A percentile compares a stretch with the other conserved stretches of the same genome.
phyloP scores from a whole-genome alignment of 192 early-diverging fungal species.

The Backusella circina region DNA sequence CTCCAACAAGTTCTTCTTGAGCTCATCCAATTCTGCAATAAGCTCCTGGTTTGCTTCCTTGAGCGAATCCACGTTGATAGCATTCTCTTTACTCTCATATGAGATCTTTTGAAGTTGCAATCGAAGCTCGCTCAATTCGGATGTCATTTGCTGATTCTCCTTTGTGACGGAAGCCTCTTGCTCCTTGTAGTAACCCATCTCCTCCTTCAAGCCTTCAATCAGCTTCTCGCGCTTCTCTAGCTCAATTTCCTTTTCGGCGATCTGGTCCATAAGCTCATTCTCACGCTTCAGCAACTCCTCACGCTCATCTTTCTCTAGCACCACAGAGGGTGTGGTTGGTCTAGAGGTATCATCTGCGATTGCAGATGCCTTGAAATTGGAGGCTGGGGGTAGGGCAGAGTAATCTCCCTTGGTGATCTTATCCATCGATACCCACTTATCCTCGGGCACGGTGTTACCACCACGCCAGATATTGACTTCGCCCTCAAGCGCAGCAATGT shows the following conservation, averaged over 20 bases:
- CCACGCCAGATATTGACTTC: constrained; percentile 90
- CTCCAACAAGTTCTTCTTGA: constrained; percentile 64
- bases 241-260: constrained; percentile 90
- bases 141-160: constrained; percentile 74
- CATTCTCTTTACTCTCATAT: constrained; percentile 86
- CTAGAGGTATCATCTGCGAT: constrained; percentile 49
- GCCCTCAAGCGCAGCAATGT: constrained; percentile 80
- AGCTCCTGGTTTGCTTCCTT: constrained; percentile 85
- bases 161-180: constrained; percentile 51
- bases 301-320: constrained; percentile 83
- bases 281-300: constrained; percentile 94
- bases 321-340: constrained; percentile 72
- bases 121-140: constrained; percentile 73
- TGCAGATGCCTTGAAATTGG: constrained; percentile 39
- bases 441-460: constrained; percentile 64
- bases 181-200: constrained; percentile 68
- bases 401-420: constrained; percentile 44
- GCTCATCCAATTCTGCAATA: constrained; percentile 67
- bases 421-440: constrained; percentile 62
- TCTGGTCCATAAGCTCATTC: constrained; percentile 92
- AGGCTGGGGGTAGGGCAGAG: constrained; percentile 30
- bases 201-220: constrained; percentile 69
- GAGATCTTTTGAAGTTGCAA: constrained; percentile 85
- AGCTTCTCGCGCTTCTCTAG: constrained; percentile 62
- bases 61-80: constrained; percentile 84